Evolutionary conservation across 1,284 basidiomycete species (phyloP), one percentile per base, ranked within the genome.

Genomic region (Sanguinoderma infundibulare): DNA sequence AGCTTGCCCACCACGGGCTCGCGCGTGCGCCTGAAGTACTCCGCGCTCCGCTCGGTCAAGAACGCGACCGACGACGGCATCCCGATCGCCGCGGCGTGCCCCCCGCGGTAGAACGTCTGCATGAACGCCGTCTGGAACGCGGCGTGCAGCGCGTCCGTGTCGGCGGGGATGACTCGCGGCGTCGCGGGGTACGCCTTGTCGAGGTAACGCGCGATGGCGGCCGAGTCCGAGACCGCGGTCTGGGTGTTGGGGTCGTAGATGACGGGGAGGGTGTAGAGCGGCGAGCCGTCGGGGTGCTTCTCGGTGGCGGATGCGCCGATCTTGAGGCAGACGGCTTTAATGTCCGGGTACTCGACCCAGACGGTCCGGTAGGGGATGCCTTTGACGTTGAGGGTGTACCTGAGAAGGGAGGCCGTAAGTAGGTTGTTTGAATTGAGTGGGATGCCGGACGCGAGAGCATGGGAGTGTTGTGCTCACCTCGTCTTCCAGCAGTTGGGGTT

Each of bases 261-360:
- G 57, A 67, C 66, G 3, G 72, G 71, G 15, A 71, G 61, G 24
- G 68, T 70, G 63, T 71, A 70, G 34, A 63, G 53, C 2, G 65
- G 63, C 10, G 46, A 42, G 39, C 72, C 69, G 51, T 69, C 67
- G 2, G 40, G 35, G 53, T 57, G 54, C 10, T n/a, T 56, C 17
- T 6, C 35, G 7, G 68, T 66, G 8, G 70, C 63, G n/a, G 53
- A 20, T 7, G 64, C 67, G 50, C 71, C 70, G 52, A 74, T 36
- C 58, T 69, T 69, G 53, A 67, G 65, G 46, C 63, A 59, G 20
- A 67, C 50, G 15, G 53, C 40, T 44, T 60, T 72, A 61, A 76
- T 74, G 60, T 76, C 73, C 4, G 73, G 69, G 57, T 69, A 72
- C 51, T 74, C 73, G 40, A 76, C 65, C 70, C 72, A 75, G 49